Conservation (phyloP, 2,329 filamentous ascomycete species). For the Trichocomaceae sp. region DNA sequence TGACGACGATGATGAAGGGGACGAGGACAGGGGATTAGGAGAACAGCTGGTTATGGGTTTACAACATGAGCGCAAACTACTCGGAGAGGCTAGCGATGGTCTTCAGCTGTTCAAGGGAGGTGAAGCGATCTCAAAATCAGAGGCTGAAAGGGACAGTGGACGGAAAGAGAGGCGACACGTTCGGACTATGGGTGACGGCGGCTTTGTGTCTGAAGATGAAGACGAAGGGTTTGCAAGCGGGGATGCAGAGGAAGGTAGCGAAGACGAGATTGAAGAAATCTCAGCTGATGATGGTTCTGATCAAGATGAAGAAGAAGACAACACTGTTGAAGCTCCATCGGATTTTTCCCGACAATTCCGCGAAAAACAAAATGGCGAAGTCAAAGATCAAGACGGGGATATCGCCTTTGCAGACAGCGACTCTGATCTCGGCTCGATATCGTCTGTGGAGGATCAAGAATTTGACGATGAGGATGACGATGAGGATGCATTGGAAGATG, state of each 20-base stretch:
- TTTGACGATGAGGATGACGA: conserved; percentile 44
- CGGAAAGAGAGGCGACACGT: conserved; percentile 49
- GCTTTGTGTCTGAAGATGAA: conserved; percentile 51
- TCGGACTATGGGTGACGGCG: conserved; percentile 46
- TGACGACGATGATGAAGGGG: conserved; percentile 56
- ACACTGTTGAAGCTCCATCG: conserved; percentile 35
- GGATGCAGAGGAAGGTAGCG: conserved; percentile 49
- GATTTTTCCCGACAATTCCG: conserved; percentile 40
- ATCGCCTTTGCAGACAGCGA: conserved; percentile 93
- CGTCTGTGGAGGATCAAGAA: conserved; percentile 53
- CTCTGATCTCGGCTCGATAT: conserved; percentile 88
- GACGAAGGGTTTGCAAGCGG: conserved; percentile 42
- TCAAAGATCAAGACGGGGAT: conserved; percentile 58
- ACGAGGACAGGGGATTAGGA: conserved; percentile 76
- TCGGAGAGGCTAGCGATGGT: conserved; percentile 75
- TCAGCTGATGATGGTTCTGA: conserved; percentile 32
- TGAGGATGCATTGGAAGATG: conserved; percentile 50
- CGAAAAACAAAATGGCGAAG: conserved; percentile 47
- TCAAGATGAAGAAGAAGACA: conserved; percentile 28
- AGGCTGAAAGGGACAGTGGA: conserved; percentile 52
- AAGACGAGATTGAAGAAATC: conserved; percentile 33
- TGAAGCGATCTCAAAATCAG: conserved; percentile 53
- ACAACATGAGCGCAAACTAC: conserved; percentile 71
- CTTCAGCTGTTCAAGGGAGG: conserved; percentile 81
- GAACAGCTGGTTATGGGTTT: conserved; percentile 90